Evolutionary conservation across 305 asterid species (phyloP), one percentile per base, ranked within the genome.

Genomic region (Rubia tinctorum): DNA sequence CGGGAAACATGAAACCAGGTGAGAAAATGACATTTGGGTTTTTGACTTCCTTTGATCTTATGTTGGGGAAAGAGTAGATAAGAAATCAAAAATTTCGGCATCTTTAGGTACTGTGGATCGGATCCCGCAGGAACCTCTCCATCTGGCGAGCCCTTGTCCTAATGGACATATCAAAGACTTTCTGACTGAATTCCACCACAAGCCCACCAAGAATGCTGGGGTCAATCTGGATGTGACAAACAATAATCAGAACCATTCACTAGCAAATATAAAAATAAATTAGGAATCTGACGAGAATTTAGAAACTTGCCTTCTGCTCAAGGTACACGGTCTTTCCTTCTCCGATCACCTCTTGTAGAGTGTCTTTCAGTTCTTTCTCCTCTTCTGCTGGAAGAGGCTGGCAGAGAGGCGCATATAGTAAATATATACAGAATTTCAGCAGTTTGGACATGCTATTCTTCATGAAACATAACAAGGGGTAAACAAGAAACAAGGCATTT

Each of bases 141-240:
- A 95, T 95, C 95, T 92, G 98, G 78, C 86, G 94, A 34, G 98
- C 98, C 86, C 96, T 77, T 3, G 96, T 88, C 94, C 40, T 90
- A 75, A 92, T 92, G 17, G 99, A 92, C 97, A 95, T 89, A 89
- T 95, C 98, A 47, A 92, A 87, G 18, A 95, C 94, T 76, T 90
- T 92, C 66, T 87, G 92, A 2, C 80, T 75, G 55, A 90, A 90
- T 81, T 90, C 99, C 71, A 94, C 90, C 70, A 94, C 84, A 39
- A 94, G 84, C 69, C 99, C 98, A 59, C 99, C 99, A 27, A 95
- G 96, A 85, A 95, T 95, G 84, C 81, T 92, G 63, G 96, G 91
- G 81, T 95, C 96, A 82, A 89, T 85, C 98, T 95, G 90, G 45
- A 72, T 13, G 30, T 5, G 6, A n/a, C 59, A 20, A 66, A 67